phyloP scores from a whole-genome alignment of 2,329 filamentous ascomycete genomes.

The Tolypocladium sp. region DNA sequence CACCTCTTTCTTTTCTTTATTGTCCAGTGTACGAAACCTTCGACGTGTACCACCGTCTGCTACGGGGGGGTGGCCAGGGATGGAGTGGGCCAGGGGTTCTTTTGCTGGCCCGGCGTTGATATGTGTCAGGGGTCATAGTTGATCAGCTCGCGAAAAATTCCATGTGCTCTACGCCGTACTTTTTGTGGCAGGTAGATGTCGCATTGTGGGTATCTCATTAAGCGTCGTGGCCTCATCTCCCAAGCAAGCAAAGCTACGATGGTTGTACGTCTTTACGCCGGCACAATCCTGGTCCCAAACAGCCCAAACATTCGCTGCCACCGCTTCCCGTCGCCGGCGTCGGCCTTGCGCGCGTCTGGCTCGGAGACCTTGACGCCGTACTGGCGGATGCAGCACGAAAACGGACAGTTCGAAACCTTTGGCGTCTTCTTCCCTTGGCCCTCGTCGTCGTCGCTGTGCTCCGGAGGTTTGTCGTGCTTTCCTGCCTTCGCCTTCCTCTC shows the following conservation, averaged over 20 bases:
- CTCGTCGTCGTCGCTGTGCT: conserved; percentile 47
- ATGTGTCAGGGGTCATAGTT: not conserved
- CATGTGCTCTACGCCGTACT: not conserved
- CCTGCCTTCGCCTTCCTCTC: conserved; percentile 15
- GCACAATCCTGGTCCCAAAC: conserved; percentile 52
- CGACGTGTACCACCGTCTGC: not conserved
- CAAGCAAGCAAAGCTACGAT: not conserved
- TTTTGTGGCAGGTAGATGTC: not conserved
- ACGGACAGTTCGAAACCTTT: conserved; percentile 45
- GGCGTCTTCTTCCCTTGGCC: conserved; percentile 29
- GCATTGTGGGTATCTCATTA: not conserved
- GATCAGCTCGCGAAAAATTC: not conserved
- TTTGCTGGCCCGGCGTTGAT: conserved; percentile 6
- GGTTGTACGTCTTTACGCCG: not conserved
- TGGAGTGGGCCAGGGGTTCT: conserved; percentile 2
- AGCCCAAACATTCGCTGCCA: conserved; percentile 58
- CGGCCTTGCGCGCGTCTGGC: conserved; percentile 28
- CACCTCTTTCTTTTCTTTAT: conserved; percentile 5
- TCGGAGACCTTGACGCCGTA: conserved; percentile 49
- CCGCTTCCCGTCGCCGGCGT: conserved; percentile 33
- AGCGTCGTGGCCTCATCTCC: not conserved
- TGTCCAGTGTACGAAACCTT: not conserved
- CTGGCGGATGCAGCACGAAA: conserved; percentile 62
- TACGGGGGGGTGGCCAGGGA: not conserved
- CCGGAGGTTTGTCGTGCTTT: conserved; percentile 19